Conservation (phyloP, 768 basidiomycete genomes). For the Suillus sp. region DNA sequence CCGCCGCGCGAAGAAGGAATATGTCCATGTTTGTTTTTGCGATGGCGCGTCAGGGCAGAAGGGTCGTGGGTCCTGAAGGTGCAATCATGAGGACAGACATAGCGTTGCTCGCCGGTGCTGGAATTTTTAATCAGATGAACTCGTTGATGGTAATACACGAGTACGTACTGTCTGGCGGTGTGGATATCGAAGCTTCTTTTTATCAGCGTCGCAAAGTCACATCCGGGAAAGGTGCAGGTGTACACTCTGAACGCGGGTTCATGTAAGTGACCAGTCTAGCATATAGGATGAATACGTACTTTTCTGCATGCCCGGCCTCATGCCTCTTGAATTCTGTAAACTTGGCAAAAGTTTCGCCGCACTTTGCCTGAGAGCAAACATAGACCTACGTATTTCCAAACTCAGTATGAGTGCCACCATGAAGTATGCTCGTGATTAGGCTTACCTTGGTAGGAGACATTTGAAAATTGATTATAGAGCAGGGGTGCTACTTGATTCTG, state of each 20-base stretch:
- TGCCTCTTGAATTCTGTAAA: conserved; percentile 27
- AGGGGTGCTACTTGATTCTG: background rate
- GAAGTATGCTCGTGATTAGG: background rate
- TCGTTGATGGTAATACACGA: no score
- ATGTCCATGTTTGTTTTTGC: conserved; percentile 26
- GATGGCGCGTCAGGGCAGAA: conserved; percentile 29
- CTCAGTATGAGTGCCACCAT: background rate
- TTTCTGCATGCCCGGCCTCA: conserved; percentile 18
- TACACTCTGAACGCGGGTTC: conserved; percentile 20
- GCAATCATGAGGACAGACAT: conserved; percentile 15
- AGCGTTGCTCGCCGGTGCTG: conserved; percentile 27
- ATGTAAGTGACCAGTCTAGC: conserved; percentile 4
- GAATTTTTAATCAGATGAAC: background rate
- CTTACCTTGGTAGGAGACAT: conserved; percentile 1
- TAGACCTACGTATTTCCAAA: conserved; percentile 13
- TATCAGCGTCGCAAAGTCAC: conserved; percentile 20
- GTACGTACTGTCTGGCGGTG: conserved; percentile 22
- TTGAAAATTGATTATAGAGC: background rate
- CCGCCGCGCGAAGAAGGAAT: conserved; percentile 15
- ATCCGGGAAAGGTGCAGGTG: conserved; percentile 19
- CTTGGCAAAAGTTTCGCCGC: conserved; percentile 20
- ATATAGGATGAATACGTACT: conserved; percentile 6
- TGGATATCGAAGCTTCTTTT: conserved; percentile 29
- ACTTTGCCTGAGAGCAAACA: conserved; percentile 18
- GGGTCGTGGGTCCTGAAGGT: conserved; percentile 29